These are phyloP conservation scores for Brettanomyces sp. DNA, from an alignment of 805 yeast genomes.

Conservation along the genomic window DNA sequence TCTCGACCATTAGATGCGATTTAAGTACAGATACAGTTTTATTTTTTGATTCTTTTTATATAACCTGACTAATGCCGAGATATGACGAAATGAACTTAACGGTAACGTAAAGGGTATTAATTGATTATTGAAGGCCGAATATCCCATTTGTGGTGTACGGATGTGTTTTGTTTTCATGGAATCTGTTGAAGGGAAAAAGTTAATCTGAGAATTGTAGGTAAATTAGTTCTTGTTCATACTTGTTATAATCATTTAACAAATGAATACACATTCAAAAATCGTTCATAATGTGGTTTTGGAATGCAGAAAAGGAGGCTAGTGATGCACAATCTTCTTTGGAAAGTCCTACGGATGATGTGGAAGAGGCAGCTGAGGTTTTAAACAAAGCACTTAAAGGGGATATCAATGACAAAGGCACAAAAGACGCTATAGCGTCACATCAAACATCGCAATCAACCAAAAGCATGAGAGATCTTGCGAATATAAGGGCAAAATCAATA, in stretches of 20 bases:
- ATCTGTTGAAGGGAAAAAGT: no score
- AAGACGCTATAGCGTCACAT: background rate
- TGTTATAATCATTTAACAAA: no score
- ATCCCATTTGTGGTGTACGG: no score
- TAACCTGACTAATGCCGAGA: no score
- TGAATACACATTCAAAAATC: no score
- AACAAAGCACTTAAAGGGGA: background rate
- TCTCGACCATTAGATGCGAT: background rate
- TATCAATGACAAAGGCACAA: background rate
- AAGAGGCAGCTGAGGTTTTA: background rate
- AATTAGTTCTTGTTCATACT: no score
- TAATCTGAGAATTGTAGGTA: no score
- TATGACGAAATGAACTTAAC: no score
- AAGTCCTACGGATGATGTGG: background rate
- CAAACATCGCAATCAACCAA: background rate
- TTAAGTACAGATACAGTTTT: background rate
- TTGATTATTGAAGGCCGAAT: no score
- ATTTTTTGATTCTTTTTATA: no score
- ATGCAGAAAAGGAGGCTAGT: background rate
- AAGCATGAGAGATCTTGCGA: constrained; percentile 20
- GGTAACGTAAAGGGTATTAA: no score
- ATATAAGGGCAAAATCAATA: constrained; percentile 18
- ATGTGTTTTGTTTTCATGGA: no score
- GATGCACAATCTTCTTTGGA: background rate
- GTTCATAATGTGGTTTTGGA: background rate